Percentiles rank a stretch among this genome's conserved stretches.
phyloP scores from a whole-genome alignment of 805 yeast genomes.

The Candida khao-thaluensis region DNA sequence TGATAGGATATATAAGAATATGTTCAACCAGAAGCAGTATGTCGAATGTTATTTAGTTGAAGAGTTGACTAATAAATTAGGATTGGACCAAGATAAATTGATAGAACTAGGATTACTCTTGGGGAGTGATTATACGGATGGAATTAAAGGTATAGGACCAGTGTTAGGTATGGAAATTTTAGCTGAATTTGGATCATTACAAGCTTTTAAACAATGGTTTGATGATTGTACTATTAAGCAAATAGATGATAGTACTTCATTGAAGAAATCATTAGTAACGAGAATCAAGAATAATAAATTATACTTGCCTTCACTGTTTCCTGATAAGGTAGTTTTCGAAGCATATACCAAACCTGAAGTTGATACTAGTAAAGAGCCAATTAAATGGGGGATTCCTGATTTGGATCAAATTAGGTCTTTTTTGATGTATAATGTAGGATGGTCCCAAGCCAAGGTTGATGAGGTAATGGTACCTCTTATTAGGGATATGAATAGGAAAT shows the following conservation, averaged over 20 bases:
- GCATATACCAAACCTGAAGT: constrained; percentile 84
- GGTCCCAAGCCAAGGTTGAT: constrained; percentile 76
- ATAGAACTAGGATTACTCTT: constrained; percentile 80
- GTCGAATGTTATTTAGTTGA: constrained; percentile 76
- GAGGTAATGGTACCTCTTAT: constrained; percentile 85
- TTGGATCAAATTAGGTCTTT: constrained; percentile 73
- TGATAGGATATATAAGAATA: constrained; percentile 75
- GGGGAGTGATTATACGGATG: constrained; percentile 96
- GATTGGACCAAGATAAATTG: constrained; percentile 59
- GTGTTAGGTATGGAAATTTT: constrained; percentile 87
- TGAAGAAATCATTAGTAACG: constrained; percentile 58
- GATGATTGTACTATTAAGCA: constrained; percentile 43
- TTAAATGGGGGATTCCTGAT: constrained; percentile 90
- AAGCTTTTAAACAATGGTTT: constrained; percentile 54
- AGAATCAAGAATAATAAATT: constrained; percentile 53
- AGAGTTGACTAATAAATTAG: constrained; percentile 61
- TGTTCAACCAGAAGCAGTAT: constrained; percentile 90
- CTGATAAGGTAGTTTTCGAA: constrained; percentile 62
- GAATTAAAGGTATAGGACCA: constrained; percentile 91
- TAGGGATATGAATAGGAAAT: constrained; percentile 67
- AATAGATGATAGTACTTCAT: constrained; percentile 42
- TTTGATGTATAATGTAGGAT: constrained; percentile 69
- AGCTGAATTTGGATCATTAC: constrained; percentile 68
- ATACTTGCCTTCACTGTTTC: constrained; percentile 62
- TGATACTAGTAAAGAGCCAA: constrained; percentile 72